These are phyloP conservation scores for Zymoseptoria tritici DNA, from an alignment of 2,329 filamentous ascomycete species.

Conservation along the genomic window DNA sequence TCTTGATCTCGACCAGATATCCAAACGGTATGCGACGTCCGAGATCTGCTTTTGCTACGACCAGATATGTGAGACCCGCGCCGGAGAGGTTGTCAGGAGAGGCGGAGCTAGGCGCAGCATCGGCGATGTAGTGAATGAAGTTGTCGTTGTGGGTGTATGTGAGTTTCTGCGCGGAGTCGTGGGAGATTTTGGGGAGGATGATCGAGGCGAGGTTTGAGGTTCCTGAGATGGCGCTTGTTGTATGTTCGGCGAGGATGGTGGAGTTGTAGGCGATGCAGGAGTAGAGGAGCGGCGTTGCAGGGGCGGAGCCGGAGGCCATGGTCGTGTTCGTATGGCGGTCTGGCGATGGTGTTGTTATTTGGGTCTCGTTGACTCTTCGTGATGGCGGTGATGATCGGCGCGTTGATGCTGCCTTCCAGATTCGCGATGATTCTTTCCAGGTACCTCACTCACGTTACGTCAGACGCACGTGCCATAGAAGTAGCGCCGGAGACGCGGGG, in stretches of 20 bases:
- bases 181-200: constrained; percentile 90
- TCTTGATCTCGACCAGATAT: constrained; percentile 84
- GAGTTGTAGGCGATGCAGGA: constrained; percentile 90
- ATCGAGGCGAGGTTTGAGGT: constrained; percentile 83
- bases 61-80: constrained; percentile 85
- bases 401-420: not conserved
- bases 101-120: constrained; percentile 43
- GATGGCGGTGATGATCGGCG: not conserved
- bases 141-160: constrained; percentile 80
- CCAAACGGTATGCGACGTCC: constrained; percentile 87
- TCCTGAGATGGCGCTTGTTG: constrained; percentile 71
- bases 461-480: too few relatives aligned
- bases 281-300: constrained; percentile 33
- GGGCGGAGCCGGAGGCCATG: constrained; percentile 31
- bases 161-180: constrained; percentile 72
- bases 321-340: constrained; percentile 5
- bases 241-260: constrained; percentile 91
- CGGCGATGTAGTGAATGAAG: constrained; percentile 92
- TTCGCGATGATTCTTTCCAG: not conserved
- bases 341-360: not conserved
- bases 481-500: too few relatives aligned
- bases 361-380: not conserved
- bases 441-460: too few relatives aligned
- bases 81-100: constrained; percentile 30
- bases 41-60: constrained; percentile 72